phyloP scores from a whole-genome alignment of 2,329 filamentous ascomycete species.

The Aspergillus sp. region DNA sequence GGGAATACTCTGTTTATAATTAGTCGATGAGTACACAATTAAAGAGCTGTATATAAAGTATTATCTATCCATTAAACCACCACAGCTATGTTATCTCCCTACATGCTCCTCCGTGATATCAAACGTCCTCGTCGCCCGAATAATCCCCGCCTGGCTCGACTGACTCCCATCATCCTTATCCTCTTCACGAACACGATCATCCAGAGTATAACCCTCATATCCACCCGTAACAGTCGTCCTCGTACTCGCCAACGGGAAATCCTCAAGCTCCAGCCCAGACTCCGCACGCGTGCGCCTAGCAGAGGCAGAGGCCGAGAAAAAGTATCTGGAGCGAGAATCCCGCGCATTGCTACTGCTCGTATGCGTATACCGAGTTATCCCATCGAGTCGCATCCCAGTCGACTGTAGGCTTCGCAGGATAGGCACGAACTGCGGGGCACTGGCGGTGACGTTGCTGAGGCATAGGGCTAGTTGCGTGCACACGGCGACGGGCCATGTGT shows the following conservation, averaged over 20 bases:
- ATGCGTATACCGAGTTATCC: neutral
- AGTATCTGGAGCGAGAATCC: neutral
- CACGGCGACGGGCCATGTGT: constrained; percentile 21
- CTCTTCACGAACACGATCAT: neutral
- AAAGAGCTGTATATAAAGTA: too few species aligned
- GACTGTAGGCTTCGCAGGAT: constrained; percentile 14
- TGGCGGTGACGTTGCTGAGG: constrained; percentile 26
- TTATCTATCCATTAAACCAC: too few species aligned
- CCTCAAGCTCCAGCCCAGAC: neutral
- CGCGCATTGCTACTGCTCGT: neutral
- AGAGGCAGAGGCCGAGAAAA: neutral
- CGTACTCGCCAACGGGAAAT: neutral
- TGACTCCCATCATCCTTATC: constrained; percentile 16
- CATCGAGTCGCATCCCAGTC: neutral
- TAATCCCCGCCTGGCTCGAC: constrained; percentile 20
- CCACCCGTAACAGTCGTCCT: neutral
- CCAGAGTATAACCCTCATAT: neutral
- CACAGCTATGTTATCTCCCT: too few species aligned
- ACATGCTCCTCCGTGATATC: constrained; percentile 12
- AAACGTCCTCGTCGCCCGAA: constrained; percentile 17
- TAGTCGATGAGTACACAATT: too few species aligned
- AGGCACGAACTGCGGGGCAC: constrained; percentile 22
- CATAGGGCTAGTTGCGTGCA: constrained; percentile 21
- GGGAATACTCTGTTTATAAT: too few species aligned
- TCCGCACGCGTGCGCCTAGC: neutral